phyloP scores from a whole-genome alignment of 768 basidiomycete species.

The Pleurotus cornucopiae region DNA sequence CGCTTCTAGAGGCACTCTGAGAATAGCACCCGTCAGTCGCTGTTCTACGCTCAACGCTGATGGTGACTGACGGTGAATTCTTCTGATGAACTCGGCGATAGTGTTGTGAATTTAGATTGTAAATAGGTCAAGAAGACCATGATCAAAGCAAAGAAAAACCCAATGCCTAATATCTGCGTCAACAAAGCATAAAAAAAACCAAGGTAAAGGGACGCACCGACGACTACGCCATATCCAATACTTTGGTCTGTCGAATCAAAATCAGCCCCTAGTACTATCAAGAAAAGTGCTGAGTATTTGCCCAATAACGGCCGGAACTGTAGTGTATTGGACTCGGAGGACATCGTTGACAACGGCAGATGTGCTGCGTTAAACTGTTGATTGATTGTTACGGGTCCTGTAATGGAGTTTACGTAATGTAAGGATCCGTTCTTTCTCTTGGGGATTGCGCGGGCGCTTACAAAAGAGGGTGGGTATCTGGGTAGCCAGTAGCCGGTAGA shows the following conservation, averaged over 20 bases:
- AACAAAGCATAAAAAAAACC: not conserved
- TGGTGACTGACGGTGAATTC: constrained; percentile 37
- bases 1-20: constrained; percentile 41
- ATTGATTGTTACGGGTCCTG: too few species aligned
- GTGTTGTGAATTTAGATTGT: constrained; percentile 41
- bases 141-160: constrained; percentile 45
- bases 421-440: too few species aligned
- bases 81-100: constrained; percentile 42
- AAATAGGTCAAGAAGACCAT: constrained; percentile 42
- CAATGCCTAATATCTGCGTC: constrained; percentile 30
- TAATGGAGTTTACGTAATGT: too few species aligned
- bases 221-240: constrained; percentile 47
- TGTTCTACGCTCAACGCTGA: not conserved
- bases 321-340: too few species aligned
- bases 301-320: too few species aligned
- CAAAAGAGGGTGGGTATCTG: too few species aligned
- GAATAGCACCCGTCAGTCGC: not conserved
- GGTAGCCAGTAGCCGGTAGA: too few species aligned
- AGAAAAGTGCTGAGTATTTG: too few species aligned
- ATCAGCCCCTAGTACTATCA: too few species aligned
- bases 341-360: too few species aligned
- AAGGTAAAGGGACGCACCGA: constrained; percentile 24
- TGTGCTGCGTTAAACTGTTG: too few species aligned
- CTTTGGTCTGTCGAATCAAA: constrained; percentile 27
- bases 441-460: too few species aligned